Conservation (phyloP, 163 green algal genomes). For the Coccomyxa subellipsoidea region DNA sequence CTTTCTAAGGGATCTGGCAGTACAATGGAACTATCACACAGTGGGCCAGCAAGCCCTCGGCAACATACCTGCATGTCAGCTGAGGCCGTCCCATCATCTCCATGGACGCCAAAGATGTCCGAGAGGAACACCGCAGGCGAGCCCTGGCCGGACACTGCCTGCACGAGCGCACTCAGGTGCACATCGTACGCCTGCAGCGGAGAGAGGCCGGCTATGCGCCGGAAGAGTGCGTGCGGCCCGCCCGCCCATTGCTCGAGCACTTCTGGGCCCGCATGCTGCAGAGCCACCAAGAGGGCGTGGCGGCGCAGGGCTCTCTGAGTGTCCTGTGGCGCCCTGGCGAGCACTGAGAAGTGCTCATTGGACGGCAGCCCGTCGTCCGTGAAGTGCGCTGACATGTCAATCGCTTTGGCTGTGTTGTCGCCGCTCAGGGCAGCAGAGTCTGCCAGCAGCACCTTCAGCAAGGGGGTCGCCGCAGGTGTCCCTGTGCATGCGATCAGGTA, state of each 20-base stretch:
- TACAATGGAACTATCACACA: too few species aligned
- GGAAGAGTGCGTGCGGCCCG: background rate
- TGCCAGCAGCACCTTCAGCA: background rate
- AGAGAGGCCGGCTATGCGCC: background rate
- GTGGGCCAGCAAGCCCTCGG: too few species aligned
- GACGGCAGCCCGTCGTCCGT: background rate
- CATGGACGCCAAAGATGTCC: background rate
- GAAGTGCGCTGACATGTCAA: background rate
- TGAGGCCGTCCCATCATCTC: background rate
- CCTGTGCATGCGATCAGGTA: background rate
- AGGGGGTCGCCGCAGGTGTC: background rate
- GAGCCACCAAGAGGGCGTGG: constrained; percentile 30
- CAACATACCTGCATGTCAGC: background rate
- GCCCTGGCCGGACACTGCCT: background rate
- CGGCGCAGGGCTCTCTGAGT: constrained; percentile 3
- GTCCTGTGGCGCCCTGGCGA: background rate
- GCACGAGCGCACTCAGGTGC: background rate
- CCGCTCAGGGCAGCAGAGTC: background rate
- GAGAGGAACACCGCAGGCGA: background rate
- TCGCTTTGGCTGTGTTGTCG: background rate
- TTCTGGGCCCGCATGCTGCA: constrained; percentile 14
- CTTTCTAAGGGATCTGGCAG: too few species aligned
- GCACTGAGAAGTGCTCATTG: background rate
- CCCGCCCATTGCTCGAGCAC: constrained; percentile 7
- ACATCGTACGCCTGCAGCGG: background rate